Evolutionary conservation across 768 basidiomycete species (phyloP).

Genomic region (Boletus huronensis): DNA sequence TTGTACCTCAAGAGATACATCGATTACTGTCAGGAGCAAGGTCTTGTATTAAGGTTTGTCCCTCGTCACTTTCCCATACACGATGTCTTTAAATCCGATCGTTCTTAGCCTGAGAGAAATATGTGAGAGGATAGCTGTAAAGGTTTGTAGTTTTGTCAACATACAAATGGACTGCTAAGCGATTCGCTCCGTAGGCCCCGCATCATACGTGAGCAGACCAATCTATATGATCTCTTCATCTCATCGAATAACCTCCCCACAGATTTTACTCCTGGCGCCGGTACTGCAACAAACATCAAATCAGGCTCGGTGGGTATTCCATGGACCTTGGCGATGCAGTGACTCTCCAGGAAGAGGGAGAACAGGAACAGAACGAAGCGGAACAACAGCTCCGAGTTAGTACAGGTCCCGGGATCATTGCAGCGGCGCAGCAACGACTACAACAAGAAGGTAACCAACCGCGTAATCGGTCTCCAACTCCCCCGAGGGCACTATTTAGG

Average conservation of each 20-base stretch:
- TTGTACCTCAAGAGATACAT: slow-evolving; percentile 84
- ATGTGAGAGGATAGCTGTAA: slow-evolving; percentile 82
- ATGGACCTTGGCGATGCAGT: slow-evolving; percentile 62
- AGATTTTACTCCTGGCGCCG: slow-evolving; percentile 91
- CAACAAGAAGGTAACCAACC: slow-evolving; percentile 34
- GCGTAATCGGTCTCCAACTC: slow-evolving; percentile 74
- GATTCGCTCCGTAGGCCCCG: slow-evolving; percentile 52
- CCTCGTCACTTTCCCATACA: not conserved
- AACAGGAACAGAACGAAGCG: slow-evolving; percentile 40
- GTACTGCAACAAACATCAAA: slow-evolving; percentile 91
- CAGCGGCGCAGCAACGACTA: slow-evolving; percentile 41
- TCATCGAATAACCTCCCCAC: not conserved
- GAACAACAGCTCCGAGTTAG: slow-evolving; percentile 36
- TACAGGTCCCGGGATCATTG: slow-evolving; percentile 44
- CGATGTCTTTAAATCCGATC: slow-evolving; percentile 27
- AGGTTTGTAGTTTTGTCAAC: slow-evolving; percentile 40
- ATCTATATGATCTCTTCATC: not conserved
- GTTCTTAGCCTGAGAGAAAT: slow-evolving; percentile 61
- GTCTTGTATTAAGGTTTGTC: slow-evolving; percentile 69
- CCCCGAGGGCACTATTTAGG: slow-evolving; percentile 71
- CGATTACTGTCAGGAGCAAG: slow-evolving; percentile 87
- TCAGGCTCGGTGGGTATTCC: slow-evolving; percentile 78
- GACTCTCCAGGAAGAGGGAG: slow-evolving; percentile 43
- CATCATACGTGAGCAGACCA: slow-evolving; percentile 70
- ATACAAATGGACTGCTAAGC: slow-evolving; percentile 1